These are phyloP conservation scores for Pseudogymnoascus sp. DNA, from an alignment of 2,329 filamentous ascomycete species.

Conservation along the genomic window DNA sequence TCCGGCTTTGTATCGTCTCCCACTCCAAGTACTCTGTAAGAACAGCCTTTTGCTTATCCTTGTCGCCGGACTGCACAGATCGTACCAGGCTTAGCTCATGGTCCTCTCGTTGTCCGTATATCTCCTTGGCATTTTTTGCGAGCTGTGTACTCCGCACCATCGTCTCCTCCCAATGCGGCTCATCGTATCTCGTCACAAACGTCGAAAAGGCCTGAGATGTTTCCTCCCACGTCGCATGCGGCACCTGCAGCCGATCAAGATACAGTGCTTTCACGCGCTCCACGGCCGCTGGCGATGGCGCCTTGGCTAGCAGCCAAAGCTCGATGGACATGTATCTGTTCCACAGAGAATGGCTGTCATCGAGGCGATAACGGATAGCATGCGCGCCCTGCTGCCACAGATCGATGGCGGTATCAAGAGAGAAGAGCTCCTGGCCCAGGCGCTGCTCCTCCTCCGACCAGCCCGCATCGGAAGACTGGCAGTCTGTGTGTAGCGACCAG, in stretches of 20 bases:
- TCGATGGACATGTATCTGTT: conserved; percentile 68
- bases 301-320: conserved; percentile 55
- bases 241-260: conserved; percentile 59
- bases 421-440: conserved; percentile 64
- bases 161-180: conserved; percentile 60
- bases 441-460: conserved; percentile 61
- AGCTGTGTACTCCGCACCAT: conserved; percentile 61
- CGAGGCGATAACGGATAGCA: conserved; percentile 63
- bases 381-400: conserved; percentile 66
- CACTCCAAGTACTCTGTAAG: conserved; percentile 71
- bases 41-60: conserved; percentile 42
- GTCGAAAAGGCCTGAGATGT: conserved; percentile 68
- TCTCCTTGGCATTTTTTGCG: conserved; percentile 54
- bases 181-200: conserved; percentile 65
- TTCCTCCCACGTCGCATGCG: conserved; percentile 66
- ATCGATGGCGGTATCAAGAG: conserved; percentile 55
- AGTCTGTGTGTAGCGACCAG: conserved; percentile 59
- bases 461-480: conserved; percentile 46
- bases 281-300: conserved; percentile 47
- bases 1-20: conserved; percentile 60
- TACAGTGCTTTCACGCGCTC: conserved; percentile 61
- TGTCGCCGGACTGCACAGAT: conserved; percentile 48
- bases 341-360: conserved; percentile 72
- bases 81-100: conserved; percentile 59
- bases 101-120: conserved; percentile 55